Evolutionary conservation across 257 asterid species (phyloP).

Genomic region (Solanum bukasovii): DNA sequence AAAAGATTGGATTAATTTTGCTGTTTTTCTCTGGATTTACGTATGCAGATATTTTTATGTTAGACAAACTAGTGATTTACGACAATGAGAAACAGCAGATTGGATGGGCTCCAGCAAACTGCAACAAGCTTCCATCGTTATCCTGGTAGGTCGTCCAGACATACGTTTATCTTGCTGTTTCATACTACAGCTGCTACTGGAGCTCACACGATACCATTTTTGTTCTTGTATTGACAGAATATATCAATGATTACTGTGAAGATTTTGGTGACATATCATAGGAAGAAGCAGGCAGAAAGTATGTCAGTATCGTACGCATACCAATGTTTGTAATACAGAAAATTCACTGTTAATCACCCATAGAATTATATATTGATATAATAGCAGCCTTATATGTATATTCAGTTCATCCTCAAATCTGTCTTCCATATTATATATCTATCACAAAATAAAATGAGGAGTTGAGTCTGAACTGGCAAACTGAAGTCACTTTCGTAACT

Average conservation of each 20-base stretch:
- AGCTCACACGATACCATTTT: not conserved
- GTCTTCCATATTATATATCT: not conserved
- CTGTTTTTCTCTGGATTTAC: not conserved
- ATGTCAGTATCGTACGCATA: not conserved
- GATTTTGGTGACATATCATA: not conserved
- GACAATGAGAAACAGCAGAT: conserved; percentile 60
- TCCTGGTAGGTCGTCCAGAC: not conserved
- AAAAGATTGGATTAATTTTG: not conserved
- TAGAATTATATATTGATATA: not conserved
- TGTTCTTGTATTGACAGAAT: not conserved
- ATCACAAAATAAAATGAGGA: not conserved
- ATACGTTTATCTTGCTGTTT: not conserved
- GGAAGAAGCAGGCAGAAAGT: not conserved
- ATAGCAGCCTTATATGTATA: not conserved
- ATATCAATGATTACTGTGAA: not conserved
- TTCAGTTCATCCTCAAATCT: not conserved
- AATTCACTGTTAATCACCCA: not conserved
- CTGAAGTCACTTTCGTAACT: not conserved
- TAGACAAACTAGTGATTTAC: conserved; percentile 78
- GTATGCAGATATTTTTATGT: conserved; percentile 62
- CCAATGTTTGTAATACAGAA: not conserved
- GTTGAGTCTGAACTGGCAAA: not conserved
- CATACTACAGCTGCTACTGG: not conserved
- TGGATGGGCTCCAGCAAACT: conserved; percentile 59
- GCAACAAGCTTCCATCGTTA: conserved; percentile 29